Conservation (phyloP, 306 rosid species). For the Trifolium repens region DNA sequence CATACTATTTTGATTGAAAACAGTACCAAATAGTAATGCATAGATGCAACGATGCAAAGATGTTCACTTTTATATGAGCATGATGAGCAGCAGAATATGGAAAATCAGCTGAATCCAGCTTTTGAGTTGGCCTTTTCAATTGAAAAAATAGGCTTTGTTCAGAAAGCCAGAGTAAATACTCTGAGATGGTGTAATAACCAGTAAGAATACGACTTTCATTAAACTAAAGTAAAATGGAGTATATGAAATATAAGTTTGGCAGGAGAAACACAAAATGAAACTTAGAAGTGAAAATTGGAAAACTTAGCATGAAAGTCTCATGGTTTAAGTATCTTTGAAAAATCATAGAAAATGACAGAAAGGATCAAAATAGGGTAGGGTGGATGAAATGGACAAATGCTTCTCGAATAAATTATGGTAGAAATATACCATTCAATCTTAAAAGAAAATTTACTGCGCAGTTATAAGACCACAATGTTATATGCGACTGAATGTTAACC, state of each 20-base stretch:
- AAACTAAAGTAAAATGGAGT: neutral
- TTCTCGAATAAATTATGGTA: neutral
- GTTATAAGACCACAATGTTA: neutral
- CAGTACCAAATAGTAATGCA: conserved; percentile 9
- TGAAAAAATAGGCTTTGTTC: conserved; percentile 10
- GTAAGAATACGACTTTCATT: neutral
- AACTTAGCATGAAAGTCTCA: neutral
- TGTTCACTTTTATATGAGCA: conserved; percentile 4
- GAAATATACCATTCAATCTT: neutral
- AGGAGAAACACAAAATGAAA: neutral
- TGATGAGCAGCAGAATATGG: neutral
- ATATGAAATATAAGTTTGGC: neutral
- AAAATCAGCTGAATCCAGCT: no score
- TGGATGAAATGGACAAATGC: neutral
- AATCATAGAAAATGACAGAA: neutral
- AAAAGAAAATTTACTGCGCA: neutral
- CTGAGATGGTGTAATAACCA: neutral
- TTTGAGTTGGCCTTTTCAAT: neutral
- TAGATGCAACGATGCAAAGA: neutral
- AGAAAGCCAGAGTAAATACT: conserved; percentile 20
- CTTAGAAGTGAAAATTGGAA: neutral
- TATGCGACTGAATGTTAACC: neutral
- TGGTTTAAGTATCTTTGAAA: neutral
- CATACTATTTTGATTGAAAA: no score
- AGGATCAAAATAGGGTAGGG: neutral